Percentiles rank a stretch among this genome's conserved stretches.
Evolutionary conservation across 805 yeast species (phyloP).

Genomic region (Danielozyma ontarioensis): DNA sequence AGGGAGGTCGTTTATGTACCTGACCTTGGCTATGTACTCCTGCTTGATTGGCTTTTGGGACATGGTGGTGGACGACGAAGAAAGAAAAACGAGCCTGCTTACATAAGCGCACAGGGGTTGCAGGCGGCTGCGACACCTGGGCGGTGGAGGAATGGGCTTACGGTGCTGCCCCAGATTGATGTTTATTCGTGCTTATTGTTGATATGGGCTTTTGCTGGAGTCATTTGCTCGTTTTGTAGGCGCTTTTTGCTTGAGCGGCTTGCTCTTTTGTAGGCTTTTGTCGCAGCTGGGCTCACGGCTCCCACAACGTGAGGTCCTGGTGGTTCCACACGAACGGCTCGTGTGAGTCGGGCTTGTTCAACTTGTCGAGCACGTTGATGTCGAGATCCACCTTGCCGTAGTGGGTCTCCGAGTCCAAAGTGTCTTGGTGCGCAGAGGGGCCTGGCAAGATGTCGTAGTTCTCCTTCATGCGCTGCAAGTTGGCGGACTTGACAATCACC

Average conservation of each 20-base stretch:
- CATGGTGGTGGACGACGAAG: conserved; percentile 10
- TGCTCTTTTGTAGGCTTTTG: no score
- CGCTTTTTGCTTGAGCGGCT: no score
- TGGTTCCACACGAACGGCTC: conserved; percentile 28
- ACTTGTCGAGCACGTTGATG: conserved; percentile 26
- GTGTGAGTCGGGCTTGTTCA: conserved; percentile 33
- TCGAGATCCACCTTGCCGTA: conserved; percentile 38
- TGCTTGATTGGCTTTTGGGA: conserved; percentile 48
- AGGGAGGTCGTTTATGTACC: conserved; percentile 84
- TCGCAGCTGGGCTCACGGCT: no score
- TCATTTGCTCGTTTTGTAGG: no score
- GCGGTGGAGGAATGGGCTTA: no score
- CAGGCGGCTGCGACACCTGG: no score
- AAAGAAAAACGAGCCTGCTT: no score
- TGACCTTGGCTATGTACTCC: conserved; percentile 73
- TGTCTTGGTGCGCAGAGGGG: conserved; percentile 16
- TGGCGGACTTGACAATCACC: conserved; percentile 64
- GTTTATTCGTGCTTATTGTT: no score
- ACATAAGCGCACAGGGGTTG: no score
- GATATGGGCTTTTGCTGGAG: no score
- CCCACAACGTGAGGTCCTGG: conserved; percentile 26
- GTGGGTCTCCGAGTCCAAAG: conserved; percentile 17
- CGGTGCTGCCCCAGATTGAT: no score
- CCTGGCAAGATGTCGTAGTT: conserved; percentile 50
- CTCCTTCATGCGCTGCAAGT: conserved; percentile 43